Evolutionary conservation across 1,284 basidiomycete genomes (phyloP), one percentile per base, ranked within the genome.

Genomic region (Xerocomus minutiporus): DNA sequence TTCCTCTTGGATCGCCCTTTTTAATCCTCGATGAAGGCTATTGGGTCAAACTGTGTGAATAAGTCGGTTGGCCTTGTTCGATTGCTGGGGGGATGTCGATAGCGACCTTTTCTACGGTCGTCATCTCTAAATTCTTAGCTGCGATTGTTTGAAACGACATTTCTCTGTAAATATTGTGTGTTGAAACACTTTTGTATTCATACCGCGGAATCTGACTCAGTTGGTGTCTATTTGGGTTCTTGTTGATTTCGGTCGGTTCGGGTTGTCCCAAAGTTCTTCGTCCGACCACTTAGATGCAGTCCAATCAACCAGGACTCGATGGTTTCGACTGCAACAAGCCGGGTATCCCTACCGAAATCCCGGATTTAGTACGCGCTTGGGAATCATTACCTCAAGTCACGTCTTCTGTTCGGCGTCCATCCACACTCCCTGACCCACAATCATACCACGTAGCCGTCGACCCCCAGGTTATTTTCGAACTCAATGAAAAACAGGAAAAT

Each of bases 351-450:
- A 3, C 36, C 11, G 4, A 39, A 25, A 52, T 69, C n/a, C 66
- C 65, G 28, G 53, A 51, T 42, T 59, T 57, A 1, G 57, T 45
- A 28, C 63, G 52, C 48, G 47, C 50, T n/a, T 70, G 68, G 68
- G 50, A 57, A 48, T 51, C 55, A 26, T 23, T 7, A 0, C 35
- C 46, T 4, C 31, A 45, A 32, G 61, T 64, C 23, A 23, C 3
- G 6, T 46, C 49, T 13, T 48, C 59, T 1, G 65, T 70, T 28
- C 63, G 68, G 12, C 63, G 66, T 20, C 65, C 65, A n/a, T 46
- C 56, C 15, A 52, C 29, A 6, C 57, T 51, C 17, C 63, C 57
- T 2, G 48, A 56, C 31, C 57, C 54, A 25, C 3, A 40, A 2
- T 41, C 29, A 11, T 70, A 64, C 46, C 68, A 67, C 8, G 26